Evolutionary conservation across 75 land plant species (phyloP).

Genomic region (Pinus albicaulis): DNA sequence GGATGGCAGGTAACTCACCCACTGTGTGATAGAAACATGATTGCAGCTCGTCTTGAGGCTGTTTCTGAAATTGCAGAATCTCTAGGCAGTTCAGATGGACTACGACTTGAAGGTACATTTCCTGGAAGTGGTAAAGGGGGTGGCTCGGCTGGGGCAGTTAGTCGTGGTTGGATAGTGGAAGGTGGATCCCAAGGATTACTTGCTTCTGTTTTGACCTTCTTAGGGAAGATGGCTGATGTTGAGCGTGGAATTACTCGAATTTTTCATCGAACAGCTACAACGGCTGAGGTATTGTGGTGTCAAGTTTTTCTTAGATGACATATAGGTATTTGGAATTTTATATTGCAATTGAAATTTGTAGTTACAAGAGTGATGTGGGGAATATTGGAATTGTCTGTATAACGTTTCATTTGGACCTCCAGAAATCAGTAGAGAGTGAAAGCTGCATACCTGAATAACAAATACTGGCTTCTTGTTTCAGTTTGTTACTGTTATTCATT

Average conservation of each 20-base stretch:
- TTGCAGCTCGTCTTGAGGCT: conserved; percentile 87
- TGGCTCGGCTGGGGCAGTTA: conserved; percentile 29
- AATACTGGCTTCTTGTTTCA: conserved; percentile 20
- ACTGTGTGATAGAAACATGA: conserved; percentile 65
- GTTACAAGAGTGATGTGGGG: background rate
- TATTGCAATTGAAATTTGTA: conserved; percentile 4
- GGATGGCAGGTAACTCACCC: conserved; percentile 81
- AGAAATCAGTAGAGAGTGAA: background rate
- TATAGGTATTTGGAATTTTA: background rate
- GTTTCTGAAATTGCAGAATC: conserved; percentile 88
- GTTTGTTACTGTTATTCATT: conserved; percentile 86
- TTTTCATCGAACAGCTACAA: conserved; percentile 79
- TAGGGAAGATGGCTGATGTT: conserved; percentile 81
- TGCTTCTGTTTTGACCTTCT: conserved; percentile 58
- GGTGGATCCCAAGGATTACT: conserved; percentile 37
- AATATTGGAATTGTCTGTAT: background rate
- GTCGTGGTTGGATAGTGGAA: conserved; percentile 10
- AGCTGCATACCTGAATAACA: background rate
- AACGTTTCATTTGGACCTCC: background rate
- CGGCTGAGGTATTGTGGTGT: conserved; percentile 66
- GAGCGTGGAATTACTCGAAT: conserved; percentile 95
- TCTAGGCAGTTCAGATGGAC: conserved; percentile 40
- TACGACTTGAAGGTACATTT: conserved; percentile 22
- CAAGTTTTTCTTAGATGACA: background rate
- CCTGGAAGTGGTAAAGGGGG: conserved; percentile 38